Conservation (phyloP, 108 stramenopile genomes). For the Parietichytrium sp. region DNA sequence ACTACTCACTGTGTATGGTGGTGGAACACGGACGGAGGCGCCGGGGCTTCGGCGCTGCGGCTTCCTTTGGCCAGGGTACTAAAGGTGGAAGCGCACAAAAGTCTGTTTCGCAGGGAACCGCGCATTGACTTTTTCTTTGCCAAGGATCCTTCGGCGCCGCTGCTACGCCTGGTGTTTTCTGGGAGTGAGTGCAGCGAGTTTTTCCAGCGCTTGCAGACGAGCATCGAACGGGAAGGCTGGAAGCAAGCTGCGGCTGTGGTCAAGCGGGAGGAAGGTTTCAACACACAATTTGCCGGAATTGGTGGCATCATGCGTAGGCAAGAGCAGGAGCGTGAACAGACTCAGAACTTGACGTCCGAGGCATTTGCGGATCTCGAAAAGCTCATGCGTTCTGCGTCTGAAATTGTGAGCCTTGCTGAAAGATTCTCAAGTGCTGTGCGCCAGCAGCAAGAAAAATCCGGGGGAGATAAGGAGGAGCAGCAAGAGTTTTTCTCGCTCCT, state of each 20-base stretch:
- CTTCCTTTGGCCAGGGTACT: not conserved
- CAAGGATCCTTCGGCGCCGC: constrained; percentile 22
- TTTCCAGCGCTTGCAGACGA: constrained; percentile 21
- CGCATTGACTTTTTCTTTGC: constrained; percentile 14
- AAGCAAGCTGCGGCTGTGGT: not conserved
- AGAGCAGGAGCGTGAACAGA: constrained; percentile 26
- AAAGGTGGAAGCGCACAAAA: constrained; percentile 18
- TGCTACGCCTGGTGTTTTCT: not conserved
- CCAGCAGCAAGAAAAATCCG: constrained; percentile 12
- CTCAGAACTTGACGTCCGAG: not conserved
- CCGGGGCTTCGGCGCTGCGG: not conserved
- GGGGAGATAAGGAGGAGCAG: constrained; percentile 16
- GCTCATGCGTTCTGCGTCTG: not conserved
- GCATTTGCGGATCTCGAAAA: constrained; percentile 18
- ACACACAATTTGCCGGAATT: constrained; percentile 1
- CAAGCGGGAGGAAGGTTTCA: constrained; percentile 7
- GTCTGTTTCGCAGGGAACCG: not conserved
- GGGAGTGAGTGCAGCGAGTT: not conserved
- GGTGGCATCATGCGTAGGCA: constrained; percentile 26
- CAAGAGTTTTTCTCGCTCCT: constrained; percentile 44
- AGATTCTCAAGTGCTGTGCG: constrained; percentile 22
- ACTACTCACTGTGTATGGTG: constrained; percentile 33
- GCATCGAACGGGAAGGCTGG: not conserved
- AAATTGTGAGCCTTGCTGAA: not conserved
- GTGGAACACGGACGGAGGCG: not conserved